phyloP scores from a whole-genome alignment of 2,329 filamentous ascomycete genomes.

The Monosporascus sp. region DNA sequence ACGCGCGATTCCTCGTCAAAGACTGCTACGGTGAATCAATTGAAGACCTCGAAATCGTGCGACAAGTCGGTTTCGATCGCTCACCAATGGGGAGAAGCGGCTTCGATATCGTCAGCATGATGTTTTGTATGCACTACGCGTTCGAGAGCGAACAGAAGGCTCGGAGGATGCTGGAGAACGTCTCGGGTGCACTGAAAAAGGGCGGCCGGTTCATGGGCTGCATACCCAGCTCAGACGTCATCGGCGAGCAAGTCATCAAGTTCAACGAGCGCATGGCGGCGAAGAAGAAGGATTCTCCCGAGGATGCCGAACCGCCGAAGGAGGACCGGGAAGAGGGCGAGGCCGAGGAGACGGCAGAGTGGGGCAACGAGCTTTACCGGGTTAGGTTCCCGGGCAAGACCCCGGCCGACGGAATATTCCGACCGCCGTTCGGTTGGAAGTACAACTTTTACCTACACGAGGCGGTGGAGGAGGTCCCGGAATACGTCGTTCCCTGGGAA shows the following conservation, averaged over 20 bases:
- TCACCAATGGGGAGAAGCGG: constrained; percentile 71
- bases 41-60: constrained; percentile 74
- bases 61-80: constrained; percentile 80
- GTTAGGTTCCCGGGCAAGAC: constrained; percentile 83
- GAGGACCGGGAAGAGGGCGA: constrained; percentile 51
- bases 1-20: constrained; percentile 83
- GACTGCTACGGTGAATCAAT: constrained; percentile 88
- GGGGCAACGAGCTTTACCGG: constrained; percentile 90
- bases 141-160: constrained; percentile 92
- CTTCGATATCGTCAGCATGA: constrained; percentile 96
- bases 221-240: constrained; percentile 94
- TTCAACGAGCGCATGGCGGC: constrained; percentile 59
- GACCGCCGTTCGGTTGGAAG: constrained; percentile 94
- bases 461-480: constrained; percentile 91
- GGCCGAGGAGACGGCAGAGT: constrained; percentile 64
- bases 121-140: constrained; percentile 99
- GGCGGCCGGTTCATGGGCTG: constrained; percentile 91
- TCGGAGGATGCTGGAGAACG: constrained; percentile 87
- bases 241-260: constrained; percentile 71
- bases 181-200: constrained; percentile 85
- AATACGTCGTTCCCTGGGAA: constrained; percentile 98
- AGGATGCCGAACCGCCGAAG: constrained; percentile 24
- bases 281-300: constrained; percentile 28
- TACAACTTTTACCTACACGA: constrained; percentile 96
- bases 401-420: constrained; percentile 82